Evolutionary conservation across 78 protist species (phyloP), one percentile per base, ranked within the genome.

Genomic region (Chrysochromulina parva): DNA sequence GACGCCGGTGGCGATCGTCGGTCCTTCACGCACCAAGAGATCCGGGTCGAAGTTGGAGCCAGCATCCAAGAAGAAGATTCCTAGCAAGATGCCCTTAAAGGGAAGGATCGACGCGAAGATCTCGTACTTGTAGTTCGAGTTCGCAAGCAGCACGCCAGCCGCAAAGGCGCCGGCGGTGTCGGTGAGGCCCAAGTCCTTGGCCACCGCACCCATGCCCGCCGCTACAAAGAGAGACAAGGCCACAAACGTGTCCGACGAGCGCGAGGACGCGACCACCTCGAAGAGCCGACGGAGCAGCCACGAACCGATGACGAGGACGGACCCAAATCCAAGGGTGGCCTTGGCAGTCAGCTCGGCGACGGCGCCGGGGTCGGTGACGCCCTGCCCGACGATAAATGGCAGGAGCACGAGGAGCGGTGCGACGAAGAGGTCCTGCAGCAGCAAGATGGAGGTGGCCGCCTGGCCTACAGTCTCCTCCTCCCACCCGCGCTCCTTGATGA

Each of bases 81-180:
- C 82, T 53, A 74, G 82, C 13, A 74, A 14, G 55, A 74, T 74
- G n/a, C 82, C 82, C 26, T 74, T 2, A 55, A 74, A 38, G 6
- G 82, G 82, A 11, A 48, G 13, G 50, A 74, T 74, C 57, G 38
- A 53, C 13, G 82, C 82, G 13, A 6, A 11, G 50, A 74, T 74
- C 55, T 74, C 57, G 4, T 2, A 13, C 24, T 55, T 53, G 55
- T 16, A 74, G 2, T 74, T 38, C 5, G 82, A 17, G 57, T 48
- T 48, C 24, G 82, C 82, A 55, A 74, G 82, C 26, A 74, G 55
- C 24, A 74, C 57, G 55, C 82, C 82, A 5, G 82, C 82, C 13
- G 82, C 82, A 24, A 74, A 74, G 24, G 82, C 82, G 82, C 82
- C 82, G 28, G 82, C 57, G 26, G 82, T 74, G 82, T 38, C 17